Evolutionary conservation across 2,329 filamentous ascomycete species (phyloP), one percentile per base, ranked within the genome.

Genomic region (Epichloe scottii): DNA sequence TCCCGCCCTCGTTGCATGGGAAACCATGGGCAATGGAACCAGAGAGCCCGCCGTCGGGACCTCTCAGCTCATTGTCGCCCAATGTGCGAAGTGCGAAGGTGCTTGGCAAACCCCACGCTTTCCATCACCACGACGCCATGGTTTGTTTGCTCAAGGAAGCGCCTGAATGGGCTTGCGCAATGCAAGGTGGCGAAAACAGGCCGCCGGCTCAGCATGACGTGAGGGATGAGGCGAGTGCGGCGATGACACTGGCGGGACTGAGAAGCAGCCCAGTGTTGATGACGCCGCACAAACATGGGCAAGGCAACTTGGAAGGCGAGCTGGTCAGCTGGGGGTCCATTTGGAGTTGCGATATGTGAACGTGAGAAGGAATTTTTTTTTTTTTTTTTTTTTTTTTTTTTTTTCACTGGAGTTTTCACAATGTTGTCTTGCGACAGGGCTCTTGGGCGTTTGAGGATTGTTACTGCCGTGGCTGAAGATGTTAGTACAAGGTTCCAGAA

Each of bases 21-120:
- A 57, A 60, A 34, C 62, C 58, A 4, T 51, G 54, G 41, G 58
- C 63, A 3, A 53, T 68, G 45, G 66, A 68, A 53, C 65, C 65
- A 0, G 54, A 33, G 14, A 62, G 57, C 23, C 57, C 58, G 5
- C 59, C 59, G 0, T 46, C 57, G 0, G 64, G 64, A n/a, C 62
- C 64, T 2, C 52, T 67, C 5, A 48, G 58, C 14, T 57, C 60
- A 1, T 57, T 68, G 30, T 68, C 66, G 15, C 56, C 60, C 11
- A 68, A 68, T 44, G 48, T 63, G 52, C 59, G 62, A 3, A 58
- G 52, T 30, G 55, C 54, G 4, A 53, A 43, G 35, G 35, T 45
- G 12, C 60, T 58, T 37, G 53, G 53, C 7, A 57, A 51, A 30
- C 51, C 51, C 19, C 55, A 64, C 6, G 53, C 58, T 4, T 61